Evolutionary conservation across 805 yeast species (phyloP), one percentile per base, ranked within the genome.

Genomic region (Kodamaea kaohsiungensis): DNA sequence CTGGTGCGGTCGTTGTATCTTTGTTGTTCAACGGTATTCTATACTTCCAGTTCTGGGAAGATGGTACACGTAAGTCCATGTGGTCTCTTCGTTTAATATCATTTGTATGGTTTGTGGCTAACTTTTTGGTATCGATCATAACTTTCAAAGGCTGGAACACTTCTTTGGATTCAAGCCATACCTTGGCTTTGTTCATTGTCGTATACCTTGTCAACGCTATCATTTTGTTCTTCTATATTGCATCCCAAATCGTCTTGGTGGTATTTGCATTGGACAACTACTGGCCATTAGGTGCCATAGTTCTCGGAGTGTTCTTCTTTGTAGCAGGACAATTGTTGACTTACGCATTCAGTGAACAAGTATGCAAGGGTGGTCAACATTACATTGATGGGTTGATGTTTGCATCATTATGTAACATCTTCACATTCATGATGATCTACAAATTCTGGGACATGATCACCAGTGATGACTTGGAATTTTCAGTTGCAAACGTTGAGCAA

Each of bases 391-490:
- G 98, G 0, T 22, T 91, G 30, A 87, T 93, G 65, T 90, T 92
- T 64, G 95, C 91, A 33, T 82, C 95, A 22, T 63, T 91, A 37
- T 83, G 96, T 65, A 90, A 90, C 66, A 66, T 91, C 49, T 88
- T 91, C 63, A 81, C 96, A 3, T 73, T 88, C 53, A 91, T 95
- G 96, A 93, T 95, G 98, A 78, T 93, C 50, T 93, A 91, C 77
- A 92, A 95, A 72, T 90, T 85, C 61, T 93, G 98, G 97, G 98
- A 92, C 65, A 91, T 92, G 81, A 87, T 93, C 51, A 95, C 98
- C 10, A 85, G 86, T 54, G 98, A 93, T 64, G 98, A 95, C 68
- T 84, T 93, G 62, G 99, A 93, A 72, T 95, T 93, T 70, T 84
- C 91, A 48, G 95, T 90, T 50, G 78, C 79, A 12, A 71, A 65